Evolutionary conservation across 352 stramenopile genomes (phyloP), one percentile per base, ranked within the genome.

Genomic region (Pythium oligandrum): DNA sequence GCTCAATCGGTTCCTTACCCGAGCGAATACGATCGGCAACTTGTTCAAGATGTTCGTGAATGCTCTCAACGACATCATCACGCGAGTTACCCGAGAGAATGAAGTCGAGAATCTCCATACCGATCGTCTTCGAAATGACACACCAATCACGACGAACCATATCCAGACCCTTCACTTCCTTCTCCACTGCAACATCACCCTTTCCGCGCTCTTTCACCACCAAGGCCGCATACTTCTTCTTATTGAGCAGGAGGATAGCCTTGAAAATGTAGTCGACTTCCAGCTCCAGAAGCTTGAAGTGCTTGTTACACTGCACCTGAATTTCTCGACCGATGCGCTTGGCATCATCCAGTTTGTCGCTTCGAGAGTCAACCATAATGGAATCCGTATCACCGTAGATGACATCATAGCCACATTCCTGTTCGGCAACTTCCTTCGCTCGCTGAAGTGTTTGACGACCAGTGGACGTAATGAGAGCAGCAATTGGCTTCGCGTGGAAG

Each of bases 301-400:
- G 90, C 66, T 98, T 98, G 78, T 99, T 99, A 63, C 99, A 98
- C 71, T 99, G 96, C 35, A 83, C 66, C 64, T 99, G 98, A 30
- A 99, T 96, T 59, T 97, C 79, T 37, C 78, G 78, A 57, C 95
- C 96, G 39, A 99, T 90, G 40, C 93, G 79, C 55, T 97, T 96
- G 0, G 97, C 97, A 44, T 97, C 90, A 6, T 90, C 84, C 1
- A 98, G 71, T 55, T 97, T 92, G 55, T 92, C 96, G 39, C 93
- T 98, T 37, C 89, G 83, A 36, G 84, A 95, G 65, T 96, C 82
- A 53, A 99, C 98, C 98, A 99, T 99, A 70, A 99, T 99, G 44
- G 92, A 99, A 76, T 99, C 98, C n/a, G 98, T 99, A 78, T 99
- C 98, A 70, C 98, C 98, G 66, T 99, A 99, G 50, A 99, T 97